Evolutionary conservation across 108 stramenopile genomes (phyloP).

Genomic region (Cyclostephanos invisitatus): DNA sequence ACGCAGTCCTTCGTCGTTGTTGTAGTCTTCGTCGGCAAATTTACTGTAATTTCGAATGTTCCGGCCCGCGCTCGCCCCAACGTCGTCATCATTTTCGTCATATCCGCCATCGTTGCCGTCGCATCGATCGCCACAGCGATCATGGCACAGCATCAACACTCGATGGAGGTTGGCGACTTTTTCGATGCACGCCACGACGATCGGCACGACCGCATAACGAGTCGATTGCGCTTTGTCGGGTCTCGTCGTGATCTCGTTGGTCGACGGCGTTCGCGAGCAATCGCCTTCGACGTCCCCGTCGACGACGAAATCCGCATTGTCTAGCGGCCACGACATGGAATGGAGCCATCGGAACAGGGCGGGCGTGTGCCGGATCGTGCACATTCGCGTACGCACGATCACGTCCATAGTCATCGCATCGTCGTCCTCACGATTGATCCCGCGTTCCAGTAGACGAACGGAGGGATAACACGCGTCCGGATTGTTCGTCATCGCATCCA

Average conservation of each 20-base stretch:
- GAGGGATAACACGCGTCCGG: constrained; percentile 46
- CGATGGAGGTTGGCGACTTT: constrained; percentile 50
- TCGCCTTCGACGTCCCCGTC: neutral
- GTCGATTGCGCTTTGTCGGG: neutral
- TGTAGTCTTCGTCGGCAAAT: neutral
- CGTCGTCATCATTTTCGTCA: too few species aligned
- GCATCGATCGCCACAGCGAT: constrained; percentile 7
- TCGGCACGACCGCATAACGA: constrained; percentile 8
- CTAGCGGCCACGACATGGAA: neutral
- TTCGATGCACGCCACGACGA: constrained; percentile 47
- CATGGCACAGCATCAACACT: constrained; percentile 41
- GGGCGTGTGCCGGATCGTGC: constrained; percentile 48
- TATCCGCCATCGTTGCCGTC: too few species aligned
- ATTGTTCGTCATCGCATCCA: constrained; percentile 36
- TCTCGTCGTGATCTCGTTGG: neutral
- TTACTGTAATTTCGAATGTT: neutral
- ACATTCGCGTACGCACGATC: constrained; percentile 43
- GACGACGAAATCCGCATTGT: neutral
- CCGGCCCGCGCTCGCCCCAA: too few species aligned
- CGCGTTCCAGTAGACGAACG: constrained; percentile 31
- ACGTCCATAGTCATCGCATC: constrained; percentile 11
- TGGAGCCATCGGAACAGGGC: constrained; percentile 36
- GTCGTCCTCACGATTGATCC: neutral
- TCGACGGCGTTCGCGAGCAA: neutral
- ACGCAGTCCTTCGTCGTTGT: neutral